Evolutionary conservation across 2,329 filamentous ascomycete genomes (phyloP), one percentile per base, ranked within the genome.

Genomic region (Talaromyces islandicus): DNA sequence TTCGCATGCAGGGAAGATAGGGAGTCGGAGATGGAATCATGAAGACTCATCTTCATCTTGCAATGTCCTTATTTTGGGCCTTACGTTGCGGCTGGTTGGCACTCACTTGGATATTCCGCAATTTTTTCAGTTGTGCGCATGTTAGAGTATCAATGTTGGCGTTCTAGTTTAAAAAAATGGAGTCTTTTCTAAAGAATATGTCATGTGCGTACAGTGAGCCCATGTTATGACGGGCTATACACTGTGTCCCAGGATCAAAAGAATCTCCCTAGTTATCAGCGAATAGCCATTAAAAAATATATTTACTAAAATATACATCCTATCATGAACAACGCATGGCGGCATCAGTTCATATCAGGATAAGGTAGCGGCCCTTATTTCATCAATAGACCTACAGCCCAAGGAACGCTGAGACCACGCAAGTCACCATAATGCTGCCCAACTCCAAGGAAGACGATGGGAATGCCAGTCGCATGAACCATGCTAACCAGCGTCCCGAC

Each of bases 401-500:
- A 86, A 19, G 81, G 79, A n/a, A 88, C 85, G 69, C 85, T 87
- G 65, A 88, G 69, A 25, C 83, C 84, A 68, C 85, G 79, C 67
- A 88, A 68, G 74, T 88, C 85, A 29, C 83, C 84, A 70, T 88
- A 88, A 72, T 88, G 85, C 75, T 88, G 85, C 4, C 85, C 85
- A 43, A 86, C 83, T 2, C 88, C 94, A 66, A 99, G 83, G 71
- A 99, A 99, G 11, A 97, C 83, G 21, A 99, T 92, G 0, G 95
- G 95, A 52, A 99, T 95, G 29, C 93, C 91, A 3, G 95, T 99
- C 3, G 94, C 93, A 77, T 97, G 93, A 43, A 99, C 93, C 81
- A 99, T 93, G 73, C 91, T 96, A 64, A 99, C 94, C 64, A 99
- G 80, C 2, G 93, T 97, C 2, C 88, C 92, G 50, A 97, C 92